phyloP scores from a whole-genome alignment of 225 moss, liverwort and hornwort species.

The Neckera pumila region DNA sequence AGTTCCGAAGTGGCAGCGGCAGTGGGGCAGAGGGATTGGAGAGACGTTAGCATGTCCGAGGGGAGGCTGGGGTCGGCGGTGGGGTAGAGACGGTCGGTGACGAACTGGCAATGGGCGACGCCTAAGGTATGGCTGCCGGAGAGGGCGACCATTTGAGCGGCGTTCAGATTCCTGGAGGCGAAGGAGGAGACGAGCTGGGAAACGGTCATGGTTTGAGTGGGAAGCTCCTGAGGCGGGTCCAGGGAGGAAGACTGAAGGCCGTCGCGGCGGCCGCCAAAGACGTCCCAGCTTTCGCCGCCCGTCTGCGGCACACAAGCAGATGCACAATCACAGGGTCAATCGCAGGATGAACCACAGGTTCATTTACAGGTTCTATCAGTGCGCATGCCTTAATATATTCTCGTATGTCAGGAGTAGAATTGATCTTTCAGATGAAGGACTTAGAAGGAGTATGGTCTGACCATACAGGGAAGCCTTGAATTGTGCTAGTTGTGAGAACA shows the following conservation, averaged over 20 bases:
- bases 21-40: slow-evolving; percentile 1
- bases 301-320: background rate
- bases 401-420: background rate
- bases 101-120: slow-evolving; percentile 10
- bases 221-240: slow-evolving; percentile 1
- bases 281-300: slow-evolving; percentile 19
- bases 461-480: background rate
- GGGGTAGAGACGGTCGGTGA: slow-evolving; percentile 27
- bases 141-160: slow-evolving; percentile 34
- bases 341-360: background rate
- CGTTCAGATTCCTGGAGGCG: slow-evolving; percentile 13
- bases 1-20: background rate
- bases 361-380: background rate
- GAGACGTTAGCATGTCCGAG: background rate
- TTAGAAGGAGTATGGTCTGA: background rate
- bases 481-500: background rate
- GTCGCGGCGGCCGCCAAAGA: slow-evolving; percentile 25
- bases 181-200: slow-evolving; percentile 4
- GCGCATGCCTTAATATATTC: too few relatives aligned
- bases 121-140: slow-evolving; percentile 27
- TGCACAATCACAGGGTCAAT: background rate
- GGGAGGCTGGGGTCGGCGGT: slow-evolving; percentile 10
- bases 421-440: background rate
- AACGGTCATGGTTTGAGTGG: slow-evolving; percentile 7
- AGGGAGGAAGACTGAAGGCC: background rate